phyloP scores from a whole-genome alignment of 176 grass and related monocot species.

The Cymbopogon citratus region DNA sequence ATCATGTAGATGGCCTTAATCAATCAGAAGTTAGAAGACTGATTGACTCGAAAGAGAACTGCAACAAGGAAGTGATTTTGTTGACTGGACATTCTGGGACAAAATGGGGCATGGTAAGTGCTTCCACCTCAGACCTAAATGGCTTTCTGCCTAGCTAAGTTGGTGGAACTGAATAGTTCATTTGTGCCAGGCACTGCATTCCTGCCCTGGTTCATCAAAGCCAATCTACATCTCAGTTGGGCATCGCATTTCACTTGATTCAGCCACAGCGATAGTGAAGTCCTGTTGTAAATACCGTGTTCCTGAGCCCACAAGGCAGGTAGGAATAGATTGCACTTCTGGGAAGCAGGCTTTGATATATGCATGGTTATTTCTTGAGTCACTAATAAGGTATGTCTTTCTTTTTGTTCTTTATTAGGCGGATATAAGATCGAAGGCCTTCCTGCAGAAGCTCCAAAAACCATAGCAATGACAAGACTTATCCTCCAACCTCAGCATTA shows the following conservation, averaged over 20 bases:
- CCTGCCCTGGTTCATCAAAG: slow-evolving; percentile 50
- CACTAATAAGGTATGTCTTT: background rate
- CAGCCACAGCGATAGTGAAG: slow-evolving; percentile 53
- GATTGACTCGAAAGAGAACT: slow-evolving; percentile 53
- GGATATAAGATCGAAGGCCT: too few relatives aligned
- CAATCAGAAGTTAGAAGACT: slow-evolving; percentile 53
- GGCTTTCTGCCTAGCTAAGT: background rate
- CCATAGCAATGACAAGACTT: too few relatives aligned
- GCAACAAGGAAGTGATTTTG: slow-evolving; percentile 45
- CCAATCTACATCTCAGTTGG: slow-evolving; percentile 78
- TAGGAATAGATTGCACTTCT: slow-evolving; percentile 19
- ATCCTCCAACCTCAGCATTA: too few relatives aligned
- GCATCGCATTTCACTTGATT: slow-evolving; percentile 73
- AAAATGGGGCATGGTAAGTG: slow-evolving; percentile 66
- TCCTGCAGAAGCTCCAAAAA: too few relatives aligned
- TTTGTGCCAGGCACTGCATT: slow-evolving; percentile 52
- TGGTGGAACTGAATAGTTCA: background rate
- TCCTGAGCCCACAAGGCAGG: slow-evolving; percentile 81
- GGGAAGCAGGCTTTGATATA: background rate
- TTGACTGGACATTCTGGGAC: slow-evolving; percentile 65
- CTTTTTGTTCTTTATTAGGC: slow-evolving; percentile 2
- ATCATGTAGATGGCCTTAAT: slow-evolving; percentile 87
- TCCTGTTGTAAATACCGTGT: slow-evolving; percentile 68
- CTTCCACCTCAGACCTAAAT: slow-evolving; percentile 1
- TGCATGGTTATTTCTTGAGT: background rate